Conservation (phyloP, 768 basidiomycete genomes). For the Paxillus ammoniavirescens region DNA sequence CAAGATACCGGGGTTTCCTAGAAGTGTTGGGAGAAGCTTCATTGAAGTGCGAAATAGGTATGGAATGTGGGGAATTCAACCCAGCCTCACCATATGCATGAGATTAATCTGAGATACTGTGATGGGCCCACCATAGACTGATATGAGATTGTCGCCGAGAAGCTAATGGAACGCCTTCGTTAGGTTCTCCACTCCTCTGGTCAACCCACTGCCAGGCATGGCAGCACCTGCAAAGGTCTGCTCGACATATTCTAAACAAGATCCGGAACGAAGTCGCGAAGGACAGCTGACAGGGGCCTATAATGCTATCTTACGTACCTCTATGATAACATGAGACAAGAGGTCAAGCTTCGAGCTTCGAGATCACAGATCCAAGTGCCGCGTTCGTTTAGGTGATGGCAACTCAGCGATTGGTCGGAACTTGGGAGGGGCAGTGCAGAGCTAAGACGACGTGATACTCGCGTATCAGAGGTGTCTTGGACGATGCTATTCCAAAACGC, state of each 20-base stretch:
- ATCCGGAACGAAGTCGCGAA: constrained; percentile 17
- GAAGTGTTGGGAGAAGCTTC: constrained; percentile 8
- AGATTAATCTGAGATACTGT: constrained; percentile 63
- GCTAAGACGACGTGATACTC: constrained; percentile 73
- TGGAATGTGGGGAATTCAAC: constrained; percentile 10
- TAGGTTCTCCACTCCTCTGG: constrained; percentile 41
- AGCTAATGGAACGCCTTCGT: not conserved
- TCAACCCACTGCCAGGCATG: constrained; percentile 30
- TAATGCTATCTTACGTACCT: constrained; percentile 34
- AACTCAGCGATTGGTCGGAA: not conserved
- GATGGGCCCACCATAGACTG: constrained; percentile 50
- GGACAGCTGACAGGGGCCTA: not conserved
- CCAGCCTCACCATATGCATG: constrained; percentile 56
- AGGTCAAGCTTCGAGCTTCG: constrained; percentile 44
- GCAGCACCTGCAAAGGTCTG: constrained; percentile 40
- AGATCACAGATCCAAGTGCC: constrained; percentile 67
- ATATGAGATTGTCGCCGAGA: constrained; percentile 1
- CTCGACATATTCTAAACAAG: constrained; percentile 42
- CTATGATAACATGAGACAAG: constrained; percentile 49
- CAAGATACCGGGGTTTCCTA: constrained; percentile 32
- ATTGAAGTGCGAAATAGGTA: not conserved
- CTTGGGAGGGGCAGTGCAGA: constrained; percentile 36
- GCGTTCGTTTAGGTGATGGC: constrained; percentile 5
- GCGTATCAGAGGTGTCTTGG: constrained; percentile 52
- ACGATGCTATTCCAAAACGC: constrained; percentile 52